These are phyloP conservation scores for Perkinsus olseni DNA, from an alignment of 169 alveolate species.

Conservation along the genomic window DNA sequence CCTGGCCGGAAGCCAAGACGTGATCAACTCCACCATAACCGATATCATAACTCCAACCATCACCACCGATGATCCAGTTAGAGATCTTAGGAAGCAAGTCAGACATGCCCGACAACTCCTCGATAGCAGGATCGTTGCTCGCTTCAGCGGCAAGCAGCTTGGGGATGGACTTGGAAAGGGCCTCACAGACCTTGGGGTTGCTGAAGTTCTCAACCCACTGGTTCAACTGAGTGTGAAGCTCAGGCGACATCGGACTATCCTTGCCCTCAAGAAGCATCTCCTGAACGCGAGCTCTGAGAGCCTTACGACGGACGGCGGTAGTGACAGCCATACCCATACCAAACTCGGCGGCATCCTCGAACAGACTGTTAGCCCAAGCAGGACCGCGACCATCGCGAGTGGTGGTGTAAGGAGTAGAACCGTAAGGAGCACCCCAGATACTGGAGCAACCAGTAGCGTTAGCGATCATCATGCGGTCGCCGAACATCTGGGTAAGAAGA, in stretches of 20 bases:
- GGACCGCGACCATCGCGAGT: conserved; percentile 42
- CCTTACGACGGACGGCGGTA: conserved; percentile 4
- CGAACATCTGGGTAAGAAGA: conserved; percentile 47
- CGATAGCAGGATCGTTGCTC: background rate
- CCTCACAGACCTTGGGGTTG: background rate
- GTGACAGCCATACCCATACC: conserved; percentile 49
- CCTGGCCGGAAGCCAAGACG: conserved; percentile 31
- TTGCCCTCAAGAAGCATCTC: conserved; percentile 8
- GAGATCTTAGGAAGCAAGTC: conserved; percentile 35
- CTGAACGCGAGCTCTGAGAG: conserved; percentile 1
- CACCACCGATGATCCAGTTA: conserved; percentile 44
- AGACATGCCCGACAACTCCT: conserved; percentile 15
- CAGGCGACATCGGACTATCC: background rate
- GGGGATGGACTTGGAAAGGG: background rate
- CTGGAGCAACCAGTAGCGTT: conserved; percentile 57
- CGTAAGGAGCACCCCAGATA: conserved; percentile 55
- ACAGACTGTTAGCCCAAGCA: conserved; percentile 55
- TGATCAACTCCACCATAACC: conserved; percentile 51
- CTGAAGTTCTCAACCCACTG: conserved; percentile 1
- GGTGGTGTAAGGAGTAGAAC: conserved; percentile 41
- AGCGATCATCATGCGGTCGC: conserved; percentile 50
- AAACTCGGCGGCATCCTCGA: conserved; percentile 57
- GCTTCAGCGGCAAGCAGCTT: background rate
- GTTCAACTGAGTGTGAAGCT: background rate
- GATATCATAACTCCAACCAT: conserved; percentile 58